These are phyloP conservation scores for Thelephora terrestris DNA, from an alignment of 1,284 basidiomycete genomes.

Conservation along the genomic window DNA sequence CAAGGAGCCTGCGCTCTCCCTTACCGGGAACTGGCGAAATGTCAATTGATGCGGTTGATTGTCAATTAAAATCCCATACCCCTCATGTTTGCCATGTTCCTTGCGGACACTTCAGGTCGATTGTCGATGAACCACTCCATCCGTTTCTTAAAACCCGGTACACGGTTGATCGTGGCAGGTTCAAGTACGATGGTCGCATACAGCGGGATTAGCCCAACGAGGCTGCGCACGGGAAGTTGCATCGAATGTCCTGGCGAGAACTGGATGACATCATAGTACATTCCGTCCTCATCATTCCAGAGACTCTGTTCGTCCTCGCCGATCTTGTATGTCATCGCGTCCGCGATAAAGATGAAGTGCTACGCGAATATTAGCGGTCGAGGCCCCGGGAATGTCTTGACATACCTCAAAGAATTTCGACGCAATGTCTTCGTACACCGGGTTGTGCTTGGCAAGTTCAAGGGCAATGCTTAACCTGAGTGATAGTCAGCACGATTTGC, in stretches of 20 bases:
- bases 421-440: slow-evolving; percentile 98
- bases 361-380: slow-evolving; percentile 21
- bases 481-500: not conserved
- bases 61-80: slow-evolving; percentile 29
- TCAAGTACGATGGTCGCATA: slow-evolving; percentile 94
- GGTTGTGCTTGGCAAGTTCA: slow-evolving; percentile 95
- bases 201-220: slow-evolving; percentile 93
- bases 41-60: not conserved
- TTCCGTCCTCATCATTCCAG: slow-evolving; percentile 94
- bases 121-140: slow-evolving; percentile 99
- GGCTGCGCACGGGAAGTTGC: slow-evolving; percentile 86
- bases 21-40: slow-evolving; percentile 52
- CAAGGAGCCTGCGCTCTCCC: slow-evolving; percentile 82
- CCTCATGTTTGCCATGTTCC: slow-evolving; percentile 97
- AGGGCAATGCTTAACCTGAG: slow-evolving; percentile 89
- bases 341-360: slow-evolving; percentile 94
- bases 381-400: slow-evolving; percentile 4
- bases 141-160: slow-evolving; percentile 96
- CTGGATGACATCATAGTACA: slow-evolving; percentile 97
- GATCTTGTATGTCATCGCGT: slow-evolving; percentile 90
- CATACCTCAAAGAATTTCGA: slow-evolving; percentile 92
- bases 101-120: slow-evolving; percentile 72
- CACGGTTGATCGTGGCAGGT: slow-evolving; percentile 77
- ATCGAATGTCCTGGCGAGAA: slow-evolving; percentile 80
- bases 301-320: slow-evolving; percentile 73